Conservation (phyloP, 768 basidiomycete genomes). For the Leccinum broughii region DNA sequence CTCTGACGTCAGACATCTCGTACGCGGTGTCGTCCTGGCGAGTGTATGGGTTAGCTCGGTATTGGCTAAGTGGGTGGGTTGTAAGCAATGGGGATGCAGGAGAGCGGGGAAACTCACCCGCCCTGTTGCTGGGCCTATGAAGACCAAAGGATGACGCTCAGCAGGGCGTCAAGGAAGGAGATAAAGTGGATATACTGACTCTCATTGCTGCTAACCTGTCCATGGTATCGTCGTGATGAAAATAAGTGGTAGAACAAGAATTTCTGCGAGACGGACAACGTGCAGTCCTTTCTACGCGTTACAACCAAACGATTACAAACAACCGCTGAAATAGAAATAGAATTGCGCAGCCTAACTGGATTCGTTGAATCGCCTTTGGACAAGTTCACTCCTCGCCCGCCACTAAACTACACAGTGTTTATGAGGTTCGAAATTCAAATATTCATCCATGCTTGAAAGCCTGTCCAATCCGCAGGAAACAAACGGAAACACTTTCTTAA, state of each 20-base stretch:
- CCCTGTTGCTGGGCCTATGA: slow-evolving; percentile 69
- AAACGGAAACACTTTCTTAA: no score
- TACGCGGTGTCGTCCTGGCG: slow-evolving; percentile 61
- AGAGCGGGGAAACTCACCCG: slow-evolving; percentile 37
- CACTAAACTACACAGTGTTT: no score
- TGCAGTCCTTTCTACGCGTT: background rate
- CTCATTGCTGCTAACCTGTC: slow-evolving; percentile 89
- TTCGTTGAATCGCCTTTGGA: no score
- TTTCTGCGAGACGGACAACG: background rate
- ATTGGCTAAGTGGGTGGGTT: slow-evolving; percentile 20
- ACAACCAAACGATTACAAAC: slow-evolving; percentile 17
- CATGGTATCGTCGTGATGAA: slow-evolving; percentile 71
- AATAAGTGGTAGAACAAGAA: slow-evolving; percentile 21
- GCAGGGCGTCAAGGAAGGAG: background rate
- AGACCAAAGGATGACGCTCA: slow-evolving; percentile 2
- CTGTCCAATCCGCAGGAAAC: no score
- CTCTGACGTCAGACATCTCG: slow-evolving; percentile 71
- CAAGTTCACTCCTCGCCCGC: no score
- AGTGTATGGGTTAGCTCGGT: slow-evolving; percentile 61
- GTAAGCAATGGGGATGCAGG: background rate
- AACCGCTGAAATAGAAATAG: no score
- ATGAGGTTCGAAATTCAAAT: no score
- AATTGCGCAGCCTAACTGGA: no score
- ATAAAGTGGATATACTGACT: slow-evolving; percentile 40
- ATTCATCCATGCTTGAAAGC: no score